phyloP scores from a whole-genome alignment of 345 rosid genomes.

The Hevea brasiliensis region DNA sequence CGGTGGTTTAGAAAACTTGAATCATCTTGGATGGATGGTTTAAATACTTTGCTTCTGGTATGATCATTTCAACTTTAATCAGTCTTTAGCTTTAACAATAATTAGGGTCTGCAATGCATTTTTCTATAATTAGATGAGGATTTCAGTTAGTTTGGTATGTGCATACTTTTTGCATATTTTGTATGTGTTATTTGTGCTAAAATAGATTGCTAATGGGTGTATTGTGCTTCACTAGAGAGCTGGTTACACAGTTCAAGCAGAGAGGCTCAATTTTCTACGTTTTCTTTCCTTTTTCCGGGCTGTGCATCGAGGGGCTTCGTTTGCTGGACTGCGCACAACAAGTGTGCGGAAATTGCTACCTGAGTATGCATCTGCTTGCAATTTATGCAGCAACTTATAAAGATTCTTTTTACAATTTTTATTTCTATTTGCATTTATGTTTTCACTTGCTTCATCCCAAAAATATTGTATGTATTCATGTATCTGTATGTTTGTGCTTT shows the following conservation, averaged over 20 bases:
- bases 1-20: not conserved
- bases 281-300: constrained; percentile 91
- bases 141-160: not conserved
- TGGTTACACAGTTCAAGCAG: constrained; percentile 97
- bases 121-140: not conserved
- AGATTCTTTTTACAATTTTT: constrained; percentile 11
- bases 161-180: not conserved
- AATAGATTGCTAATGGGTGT: constrained; percentile 1
- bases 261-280: constrained; percentile 89
- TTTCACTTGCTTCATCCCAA: constrained; percentile 11
- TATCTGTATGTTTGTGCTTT: not conserved
- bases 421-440: constrained; percentile 10
- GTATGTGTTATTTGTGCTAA: constrained; percentile 16
- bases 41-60: not conserved
- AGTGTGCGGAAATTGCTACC: constrained; percentile 95
- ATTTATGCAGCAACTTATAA: constrained; percentile 10
- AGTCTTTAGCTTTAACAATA: not conserved
- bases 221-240: constrained; percentile 52
- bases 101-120: not conserved
- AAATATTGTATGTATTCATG: not conserved
- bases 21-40: not conserved
- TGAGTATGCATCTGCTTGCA: constrained; percentile 56
- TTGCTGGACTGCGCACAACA: constrained; percentile 96
- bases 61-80: not conserved
- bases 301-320: constrained; percentile 95